Base-by-base conservation (phyloP, 2,329 filamentous ascomycete genomes). In the Coleophoma eucalyptorum region DNA sequence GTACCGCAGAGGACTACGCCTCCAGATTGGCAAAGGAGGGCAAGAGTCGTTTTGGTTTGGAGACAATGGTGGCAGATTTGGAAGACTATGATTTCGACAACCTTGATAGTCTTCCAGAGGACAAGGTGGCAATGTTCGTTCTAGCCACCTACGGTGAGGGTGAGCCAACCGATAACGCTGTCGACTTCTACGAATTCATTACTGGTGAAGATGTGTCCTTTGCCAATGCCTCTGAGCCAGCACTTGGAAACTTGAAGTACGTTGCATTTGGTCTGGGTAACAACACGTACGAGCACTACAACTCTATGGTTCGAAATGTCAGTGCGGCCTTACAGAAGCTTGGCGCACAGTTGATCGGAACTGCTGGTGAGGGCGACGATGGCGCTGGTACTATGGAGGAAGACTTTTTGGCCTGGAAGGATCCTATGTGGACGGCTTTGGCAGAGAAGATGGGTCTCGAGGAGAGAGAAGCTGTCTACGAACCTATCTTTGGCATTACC, bases 221-320 rank as follows among this genome's bases (percentile, higher is more conserved):
- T 72, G 89, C 88, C 59, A 83, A 91, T 65, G 81, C 84, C 62
- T 72, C 71, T 43, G 87, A 93, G 19, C 80, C 86, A 55, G 81
- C 93, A 46, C 82, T 99, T 49, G 78, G 74, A 47, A 92, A 90
- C 64, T 81, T 99, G 66, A 93, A 92, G 69, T 99, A 92, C 67
- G 91, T 99, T 65, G 82, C 91, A 51, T 99, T 99, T 64, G 94
- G 94, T 65, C 84, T 99, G 37, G 94, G 94, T 60, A 99, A 99
- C 79, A 99, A 97, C 77, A 97, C 94, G 26, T 99, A 99, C 69
- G 94, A 99, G 69, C 94, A 99, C 77, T 99, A 97, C 80, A 99
- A 99, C 76, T 88, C 88, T 48, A 96, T 99, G 90, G 92, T 99
- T 54, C 90, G 93, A 69, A 89, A 93, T 57, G 86, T 97, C 51